These are phyloP conservation scores for Conoideocrella luteorostrata DNA, from an alignment of 2,329 filamentous ascomycete species.

Conservation along the genomic window DNA sequence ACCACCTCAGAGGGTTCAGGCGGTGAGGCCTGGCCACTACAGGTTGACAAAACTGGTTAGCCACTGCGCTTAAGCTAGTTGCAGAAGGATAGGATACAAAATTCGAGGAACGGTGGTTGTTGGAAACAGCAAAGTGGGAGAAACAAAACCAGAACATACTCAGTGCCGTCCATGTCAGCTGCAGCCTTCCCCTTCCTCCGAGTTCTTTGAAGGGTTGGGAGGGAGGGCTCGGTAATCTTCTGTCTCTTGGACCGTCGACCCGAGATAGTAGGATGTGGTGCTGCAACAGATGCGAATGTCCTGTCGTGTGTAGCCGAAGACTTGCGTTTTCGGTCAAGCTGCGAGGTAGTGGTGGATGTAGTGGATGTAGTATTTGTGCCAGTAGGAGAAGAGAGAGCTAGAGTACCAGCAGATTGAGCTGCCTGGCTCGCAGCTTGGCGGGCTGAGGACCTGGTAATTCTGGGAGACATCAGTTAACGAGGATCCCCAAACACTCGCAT, in stretches of 20 bases:
- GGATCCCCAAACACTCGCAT: conserved; percentile 4
- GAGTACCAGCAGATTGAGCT: conserved; percentile 37
- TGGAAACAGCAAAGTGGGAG: too few relatives aligned
- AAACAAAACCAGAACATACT: conserved; percentile 39
- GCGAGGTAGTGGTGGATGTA: conserved; percentile 29
- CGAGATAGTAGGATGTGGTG: conserved; percentile 26
- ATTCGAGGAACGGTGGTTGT: too few relatives aligned
- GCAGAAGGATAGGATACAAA: too few relatives aligned
- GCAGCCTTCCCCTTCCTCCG: conserved; percentile 55
- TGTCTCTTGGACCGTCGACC: conserved; percentile 64
- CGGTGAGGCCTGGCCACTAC: conserved; percentile 38
- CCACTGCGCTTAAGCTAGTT: background rate
- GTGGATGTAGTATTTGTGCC: conserved; percentile 7
- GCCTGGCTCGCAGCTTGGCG: conserved; percentile 71
- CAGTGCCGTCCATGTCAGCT: conserved; percentile 66
- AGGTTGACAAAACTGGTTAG: conserved; percentile 10
- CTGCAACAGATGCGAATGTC: conserved; percentile 28
- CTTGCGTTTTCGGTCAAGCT: conserved; percentile 70
- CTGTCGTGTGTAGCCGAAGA: conserved; percentile 43
- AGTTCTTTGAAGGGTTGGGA: conserved; percentile 35
- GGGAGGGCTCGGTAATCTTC: conserved; percentile 50
- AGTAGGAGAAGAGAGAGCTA: conserved; percentile 29
- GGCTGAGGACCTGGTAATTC: conserved; percentile 91
- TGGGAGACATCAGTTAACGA: conserved; percentile 79
- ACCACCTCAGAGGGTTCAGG: conserved; percentile 54